These are phyloP conservation scores for Trichoderma endophyticum DNA, from an alignment of 2,329 filamentous ascomycete species.

Conservation along the genomic window DNA sequence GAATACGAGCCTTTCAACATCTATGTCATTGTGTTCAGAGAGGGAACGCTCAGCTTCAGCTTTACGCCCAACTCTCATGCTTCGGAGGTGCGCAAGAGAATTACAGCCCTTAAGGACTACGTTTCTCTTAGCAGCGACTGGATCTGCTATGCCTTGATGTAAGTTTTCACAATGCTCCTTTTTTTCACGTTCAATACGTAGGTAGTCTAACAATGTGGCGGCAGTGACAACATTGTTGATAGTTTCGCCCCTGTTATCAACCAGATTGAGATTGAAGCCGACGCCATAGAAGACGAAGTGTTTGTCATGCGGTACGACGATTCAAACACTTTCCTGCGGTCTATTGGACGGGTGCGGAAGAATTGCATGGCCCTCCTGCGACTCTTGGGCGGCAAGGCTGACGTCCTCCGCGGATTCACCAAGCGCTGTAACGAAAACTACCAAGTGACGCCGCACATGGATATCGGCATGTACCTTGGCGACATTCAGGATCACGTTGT, in stretches of 20 bases:
- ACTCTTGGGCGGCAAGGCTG: constrained; percentile 93
- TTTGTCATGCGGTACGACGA: constrained; percentile 90
- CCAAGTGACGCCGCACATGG: constrained; percentile 89
- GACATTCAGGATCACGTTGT: constrained; percentile 99
- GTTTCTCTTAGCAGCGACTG: constrained; percentile 93
- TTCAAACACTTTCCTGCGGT: constrained; percentile 79
- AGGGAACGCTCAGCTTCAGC: constrained; percentile 92
- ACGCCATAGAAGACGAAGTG: constrained; percentile 91
- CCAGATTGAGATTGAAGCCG: constrained; percentile 82
- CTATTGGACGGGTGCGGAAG: constrained; percentile 87
- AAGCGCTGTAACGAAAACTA: constrained; percentile 99
- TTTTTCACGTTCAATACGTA: not conserved
- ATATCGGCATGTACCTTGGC: constrained; percentile 92
- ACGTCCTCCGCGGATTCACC: constrained; percentile 94
- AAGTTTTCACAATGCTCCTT: constrained; percentile 36
- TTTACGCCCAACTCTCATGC: constrained; percentile 86
- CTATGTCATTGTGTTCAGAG: constrained; percentile 94
- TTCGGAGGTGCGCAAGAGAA: constrained; percentile 83
- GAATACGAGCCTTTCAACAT: constrained; percentile 95
- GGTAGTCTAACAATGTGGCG: constrained; percentile 24
- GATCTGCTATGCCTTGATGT: constrained; percentile 99
- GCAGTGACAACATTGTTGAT: constrained; percentile 86
- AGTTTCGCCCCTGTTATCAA: constrained; percentile 87
- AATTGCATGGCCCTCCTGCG: constrained; percentile 92
- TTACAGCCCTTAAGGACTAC: constrained; percentile 90